Conservation (phyloP, 2,329 filamentous ascomycete genomes). For the Epicoccum sorghinum region DNA sequence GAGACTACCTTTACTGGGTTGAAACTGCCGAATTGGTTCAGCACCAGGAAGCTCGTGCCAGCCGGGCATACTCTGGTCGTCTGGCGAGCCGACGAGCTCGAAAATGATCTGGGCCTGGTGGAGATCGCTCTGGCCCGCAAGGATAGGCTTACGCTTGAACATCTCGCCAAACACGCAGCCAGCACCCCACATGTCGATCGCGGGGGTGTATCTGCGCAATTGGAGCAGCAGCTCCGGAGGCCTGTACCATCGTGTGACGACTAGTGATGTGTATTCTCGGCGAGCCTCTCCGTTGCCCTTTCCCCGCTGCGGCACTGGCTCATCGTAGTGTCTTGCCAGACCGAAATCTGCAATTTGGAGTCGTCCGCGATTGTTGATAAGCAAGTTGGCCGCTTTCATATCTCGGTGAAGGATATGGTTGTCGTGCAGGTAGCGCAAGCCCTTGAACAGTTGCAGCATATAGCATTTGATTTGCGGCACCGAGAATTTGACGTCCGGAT, state of each 20-base stretch:
- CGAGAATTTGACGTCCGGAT: constrained; percentile 85
- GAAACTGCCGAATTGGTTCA: constrained; percentile 72
- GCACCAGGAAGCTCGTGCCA: constrained; percentile 84
- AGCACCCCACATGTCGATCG: constrained; percentile 98
- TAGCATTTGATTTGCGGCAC: constrained; percentile 98
- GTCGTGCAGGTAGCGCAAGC: constrained; percentile 87
- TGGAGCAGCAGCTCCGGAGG: constrained; percentile 91
- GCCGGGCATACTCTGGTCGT: constrained; percentile 88
- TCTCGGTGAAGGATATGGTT: constrained; percentile 87
- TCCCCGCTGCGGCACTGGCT: constrained; percentile 75
- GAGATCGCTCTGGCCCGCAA: constrained; percentile 84
- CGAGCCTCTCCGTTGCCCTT: constrained; percentile 82
- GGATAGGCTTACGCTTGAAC: constrained; percentile 90
- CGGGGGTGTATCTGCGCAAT: constrained; percentile 90
- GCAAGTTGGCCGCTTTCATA: constrained; percentile 97
- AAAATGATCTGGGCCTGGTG: constrained; percentile 95
- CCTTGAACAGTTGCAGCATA: constrained; percentile 89
- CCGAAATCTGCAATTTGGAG: constrained; percentile 98
- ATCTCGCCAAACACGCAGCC: constrained; percentile 99
- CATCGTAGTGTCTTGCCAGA: constrained; percentile 90
- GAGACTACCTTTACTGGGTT: constrained; percentile 68
- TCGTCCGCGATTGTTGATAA: constrained; percentile 93
- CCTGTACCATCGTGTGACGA: constrained; percentile 96
- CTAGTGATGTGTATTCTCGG: constrained; percentile 93
- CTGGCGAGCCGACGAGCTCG: constrained; percentile 87